Evolutionary conservation across 176 grass and related monocot species (phyloP).

Genomic region (Secale cereale): DNA sequence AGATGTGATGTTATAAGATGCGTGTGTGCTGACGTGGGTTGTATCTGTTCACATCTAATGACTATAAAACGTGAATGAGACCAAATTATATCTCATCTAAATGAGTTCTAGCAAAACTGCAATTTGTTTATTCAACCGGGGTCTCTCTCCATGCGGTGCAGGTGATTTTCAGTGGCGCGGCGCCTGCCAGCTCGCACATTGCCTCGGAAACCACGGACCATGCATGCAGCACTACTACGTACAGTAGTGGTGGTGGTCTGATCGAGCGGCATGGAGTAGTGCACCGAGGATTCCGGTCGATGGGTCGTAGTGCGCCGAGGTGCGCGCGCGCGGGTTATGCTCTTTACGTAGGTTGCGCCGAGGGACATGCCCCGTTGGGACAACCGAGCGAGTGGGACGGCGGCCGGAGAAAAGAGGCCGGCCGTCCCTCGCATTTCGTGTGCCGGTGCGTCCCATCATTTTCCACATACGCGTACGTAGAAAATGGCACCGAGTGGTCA

Average conservation of each 20-base stretch:
- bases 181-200: no score
- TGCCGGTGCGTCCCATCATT: neutral
- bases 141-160: no score
- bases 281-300: neutral
- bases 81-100: no score
- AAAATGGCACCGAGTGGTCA: neutral
- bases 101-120: no score
- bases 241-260: neutral
- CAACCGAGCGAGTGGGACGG: neutral
- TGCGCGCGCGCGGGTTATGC: neutral
- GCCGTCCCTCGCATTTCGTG: neutral
- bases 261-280: neutral
- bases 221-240: no score
- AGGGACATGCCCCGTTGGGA: neutral
- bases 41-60: no score
- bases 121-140: no score
- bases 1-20: no score
- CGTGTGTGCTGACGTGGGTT: no score
- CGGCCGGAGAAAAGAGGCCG: neutral
- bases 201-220: no score
- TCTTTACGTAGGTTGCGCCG: neutral
- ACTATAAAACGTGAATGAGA: no score
- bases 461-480: neutral
- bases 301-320: neutral
- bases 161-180: no score